These are phyloP conservation scores for Chrysanthemum lavandulifolium DNA, from an alignment of 129 eudicot genomes.

Conservation along the genomic window DNA sequence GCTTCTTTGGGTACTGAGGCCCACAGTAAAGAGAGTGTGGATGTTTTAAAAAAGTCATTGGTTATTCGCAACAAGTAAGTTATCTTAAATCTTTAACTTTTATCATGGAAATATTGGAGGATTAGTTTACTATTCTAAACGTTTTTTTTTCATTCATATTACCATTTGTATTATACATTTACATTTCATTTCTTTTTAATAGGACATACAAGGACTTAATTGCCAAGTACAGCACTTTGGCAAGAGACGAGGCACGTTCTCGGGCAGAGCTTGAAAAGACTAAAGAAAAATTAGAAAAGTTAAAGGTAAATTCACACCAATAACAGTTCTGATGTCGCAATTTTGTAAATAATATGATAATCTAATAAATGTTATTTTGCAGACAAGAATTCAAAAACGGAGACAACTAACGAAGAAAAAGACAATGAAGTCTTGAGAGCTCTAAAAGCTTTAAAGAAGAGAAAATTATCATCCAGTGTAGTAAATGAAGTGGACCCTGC, in stretches of 20 bases:
- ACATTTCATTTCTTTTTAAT: background rate
- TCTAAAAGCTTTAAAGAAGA: slow-evolving; percentile 36
- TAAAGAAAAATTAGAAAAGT: slow-evolving; percentile 47
- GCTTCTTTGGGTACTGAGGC: slow-evolving; percentile 58
- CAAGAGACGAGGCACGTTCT: slow-evolving; percentile 70
- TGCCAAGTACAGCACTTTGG: slow-evolving; percentile 62
- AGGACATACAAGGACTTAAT: slow-evolving; percentile 76
- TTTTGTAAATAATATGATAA: too few relatives aligned
- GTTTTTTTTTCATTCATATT: background rate
- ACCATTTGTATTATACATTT: background rate
- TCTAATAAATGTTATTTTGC: background rate
- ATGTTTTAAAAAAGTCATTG: slow-evolving; percentile 56
- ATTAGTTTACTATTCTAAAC: background rate
- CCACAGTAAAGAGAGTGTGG: slow-evolving; percentile 48
- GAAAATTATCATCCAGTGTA: slow-evolving; percentile 1
- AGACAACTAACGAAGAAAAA: slow-evolving; percentile 53
- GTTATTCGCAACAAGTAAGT: slow-evolving; percentile 67
- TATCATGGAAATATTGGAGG: background rate
- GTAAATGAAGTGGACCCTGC: slow-evolving; percentile 17
- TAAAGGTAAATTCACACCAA: slow-evolving; percentile 49
- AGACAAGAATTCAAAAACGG: slow-evolving; percentile 66
- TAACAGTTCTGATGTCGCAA: too few relatives aligned
- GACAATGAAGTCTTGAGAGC: slow-evolving; percentile 66
- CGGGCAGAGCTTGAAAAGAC: slow-evolving; percentile 65
- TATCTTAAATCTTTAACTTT: background rate